These are phyloP conservation scores for Heritiera fomes DNA, from an alignment of 345 rosid species.

Conservation along the genomic window DNA sequence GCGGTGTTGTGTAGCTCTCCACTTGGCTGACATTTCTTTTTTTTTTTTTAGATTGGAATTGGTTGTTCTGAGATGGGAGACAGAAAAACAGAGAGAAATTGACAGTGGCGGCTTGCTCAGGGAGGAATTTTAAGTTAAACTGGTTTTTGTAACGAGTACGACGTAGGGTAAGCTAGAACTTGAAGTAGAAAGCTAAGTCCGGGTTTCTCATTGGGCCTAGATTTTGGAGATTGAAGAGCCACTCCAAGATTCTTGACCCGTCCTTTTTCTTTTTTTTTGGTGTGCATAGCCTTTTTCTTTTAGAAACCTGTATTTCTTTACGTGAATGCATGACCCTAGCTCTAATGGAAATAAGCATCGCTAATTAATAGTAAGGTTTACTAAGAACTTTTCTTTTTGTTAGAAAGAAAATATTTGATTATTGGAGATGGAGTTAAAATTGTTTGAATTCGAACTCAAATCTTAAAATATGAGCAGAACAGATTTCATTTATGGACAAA, in stretches of 20 bases:
- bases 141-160: background rate
- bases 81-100: background rate
- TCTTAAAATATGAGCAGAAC: too few species aligned
- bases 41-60: too few species aligned
- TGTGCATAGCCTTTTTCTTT: background rate
- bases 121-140: background rate
- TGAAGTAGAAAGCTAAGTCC: background rate
- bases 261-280: background rate
- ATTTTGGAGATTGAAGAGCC: background rate
- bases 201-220: background rate
- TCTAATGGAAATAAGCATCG: too few species aligned
- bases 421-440: too few species aligned
- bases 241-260: background rate
- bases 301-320: background rate
- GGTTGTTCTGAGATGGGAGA: background rate
- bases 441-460: too few species aligned
- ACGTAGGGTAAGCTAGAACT: background rate
- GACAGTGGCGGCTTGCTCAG: background rate
- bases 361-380: too few species aligned
- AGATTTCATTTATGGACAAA: too few species aligned
- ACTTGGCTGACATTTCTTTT: slow-evolving; percentile 80
- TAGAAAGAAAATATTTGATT: too few species aligned
- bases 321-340: too few species aligned
- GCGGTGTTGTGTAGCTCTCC: slow-evolving; percentile 97
- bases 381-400: too few species aligned